Base-by-base conservation (phyloP, 352 stramenopile genomes). In the Phytopythium sindhum region DNA sequence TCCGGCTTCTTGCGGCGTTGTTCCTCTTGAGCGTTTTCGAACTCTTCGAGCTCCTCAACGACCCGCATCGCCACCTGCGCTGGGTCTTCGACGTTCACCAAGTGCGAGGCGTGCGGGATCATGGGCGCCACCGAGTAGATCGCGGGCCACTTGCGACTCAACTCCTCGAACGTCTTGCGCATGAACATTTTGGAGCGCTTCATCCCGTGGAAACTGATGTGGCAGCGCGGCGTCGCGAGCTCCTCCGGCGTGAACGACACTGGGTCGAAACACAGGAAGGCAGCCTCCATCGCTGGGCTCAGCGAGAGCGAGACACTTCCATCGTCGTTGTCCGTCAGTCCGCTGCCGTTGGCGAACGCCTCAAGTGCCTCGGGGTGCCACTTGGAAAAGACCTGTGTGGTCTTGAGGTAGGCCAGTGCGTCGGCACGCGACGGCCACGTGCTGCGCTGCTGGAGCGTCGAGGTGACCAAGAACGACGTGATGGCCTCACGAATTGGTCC, bases 51-150 rank as follows among this genome's bases (percentile, higher is more conserved):
- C 7, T 48, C 45, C 4, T 57, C 39, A 2, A 77, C 26, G 19
- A 57, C 24, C 28, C 29, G 51, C 6, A 15, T 10, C 51, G 69
- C 53, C 19, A 60, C 66, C 28, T 56, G 54, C 11, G 66, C 66
- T 3, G 68, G 60, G 24, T 80, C 67, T 48, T 77, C 69, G 28
- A 77, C 45, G 14, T 75, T 55, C 31, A 80, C 70, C 57, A 58
- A 24, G 47, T 80, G 72, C 2, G 60, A 67, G 6, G 53, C 60
- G 11, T 72, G 64, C 0, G 37, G 45, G 7, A 80, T 62, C 8
- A 64, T 51, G 1, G 41, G 29, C 12, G 15, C 60, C 31, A 75
- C 47, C 7, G 47, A 41, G 51, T 80, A 80, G 2, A 66, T 50
- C 9, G 70, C 28, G n/a, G 72, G 72, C 28, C 72, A 48, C 15